Conservation (phyloP, 495 filamentous ascomycete genomes). For the Ascobolus immersus region DNA sequence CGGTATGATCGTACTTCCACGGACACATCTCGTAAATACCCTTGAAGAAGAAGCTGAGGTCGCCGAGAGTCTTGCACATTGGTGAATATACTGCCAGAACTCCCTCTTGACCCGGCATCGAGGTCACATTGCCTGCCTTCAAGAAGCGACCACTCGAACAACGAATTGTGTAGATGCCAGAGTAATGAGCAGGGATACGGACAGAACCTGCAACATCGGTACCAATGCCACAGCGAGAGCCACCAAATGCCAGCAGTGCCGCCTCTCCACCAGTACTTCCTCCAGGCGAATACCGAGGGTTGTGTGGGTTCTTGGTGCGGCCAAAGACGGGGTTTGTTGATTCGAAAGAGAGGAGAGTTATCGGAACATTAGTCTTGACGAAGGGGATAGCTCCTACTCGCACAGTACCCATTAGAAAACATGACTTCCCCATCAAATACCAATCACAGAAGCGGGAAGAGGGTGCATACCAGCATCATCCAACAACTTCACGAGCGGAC, state of each 20-base stretch:
- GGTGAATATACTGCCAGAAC: conserved; percentile 74
- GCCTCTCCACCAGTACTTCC: conserved; percentile 78
- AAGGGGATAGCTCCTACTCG: conserved; percentile 71
- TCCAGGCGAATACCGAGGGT: conserved; percentile 59
- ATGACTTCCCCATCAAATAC: no score
- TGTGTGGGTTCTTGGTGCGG: conserved; percentile 59
- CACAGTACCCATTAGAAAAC: conserved; percentile 6
- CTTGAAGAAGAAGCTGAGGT: conserved; percentile 66
- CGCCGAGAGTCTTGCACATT: conserved; percentile 70
- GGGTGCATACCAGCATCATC: conserved; percentile 43
- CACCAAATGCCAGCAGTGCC: conserved; percentile 64
- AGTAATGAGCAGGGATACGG: conserved; percentile 67
- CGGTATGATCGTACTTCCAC: conserved; percentile 72
- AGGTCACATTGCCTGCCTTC: conserved; percentile 58
- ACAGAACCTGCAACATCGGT: conserved; percentile 89
- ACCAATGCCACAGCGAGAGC: conserved; percentile 74
- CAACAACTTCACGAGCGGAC: conserved; percentile 45
- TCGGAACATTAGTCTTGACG: conserved; percentile 84
- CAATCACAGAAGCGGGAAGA: no score
- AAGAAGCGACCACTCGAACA: conserved; percentile 96
- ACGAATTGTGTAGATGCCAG: conserved; percentile 66
- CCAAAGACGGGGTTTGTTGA: conserved; percentile 46
- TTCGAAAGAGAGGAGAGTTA: conserved; percentile 79
- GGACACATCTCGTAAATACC: conserved; percentile 60
- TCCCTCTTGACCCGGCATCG: conserved; percentile 87